phyloP scores from a whole-genome alignment of 306 rosid genomes.

The Gynostemma pentaphyllum region DNA sequence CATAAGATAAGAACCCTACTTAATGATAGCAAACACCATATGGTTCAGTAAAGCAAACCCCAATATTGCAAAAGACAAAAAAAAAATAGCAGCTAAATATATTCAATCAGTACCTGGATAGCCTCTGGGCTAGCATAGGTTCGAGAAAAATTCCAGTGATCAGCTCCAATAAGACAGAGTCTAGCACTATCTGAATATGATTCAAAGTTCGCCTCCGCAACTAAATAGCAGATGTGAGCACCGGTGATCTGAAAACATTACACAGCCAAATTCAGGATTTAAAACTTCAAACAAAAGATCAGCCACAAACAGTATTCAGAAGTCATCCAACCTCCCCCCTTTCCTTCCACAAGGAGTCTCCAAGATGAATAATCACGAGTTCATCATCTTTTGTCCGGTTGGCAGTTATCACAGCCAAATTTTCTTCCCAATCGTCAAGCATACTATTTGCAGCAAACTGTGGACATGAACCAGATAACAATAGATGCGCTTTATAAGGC shows the following conservation, averaged over 20 bases:
- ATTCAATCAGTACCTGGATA: slow-evolving; percentile 57
- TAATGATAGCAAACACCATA: background rate
- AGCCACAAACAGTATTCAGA: slow-evolving; percentile 6
- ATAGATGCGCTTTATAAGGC: slow-evolving; percentile 11
- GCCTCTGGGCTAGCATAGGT: slow-evolving; percentile 91
- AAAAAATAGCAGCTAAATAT: slow-evolving; percentile 7
- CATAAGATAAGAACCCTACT: background rate
- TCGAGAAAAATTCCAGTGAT: slow-evolving; percentile 89
- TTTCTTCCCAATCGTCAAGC: slow-evolving; percentile 93
- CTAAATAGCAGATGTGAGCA: slow-evolving; percentile 91
- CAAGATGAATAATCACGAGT: slow-evolving; percentile 77
- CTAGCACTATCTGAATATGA: slow-evolving; percentile 74
- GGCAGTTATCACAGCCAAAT: slow-evolving; percentile 83
- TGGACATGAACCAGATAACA: slow-evolving; percentile 14
- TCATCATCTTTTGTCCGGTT: slow-evolving; percentile 93
- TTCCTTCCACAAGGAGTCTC: slow-evolving; percentile 92
- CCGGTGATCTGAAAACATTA: slow-evolving; percentile 57
- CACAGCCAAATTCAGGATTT: slow-evolving; percentile 18
- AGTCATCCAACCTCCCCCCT: slow-evolving; percentile 55
- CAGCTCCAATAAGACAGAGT: slow-evolving; percentile 85
- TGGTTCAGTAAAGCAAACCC: background rate
- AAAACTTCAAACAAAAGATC: background rate
- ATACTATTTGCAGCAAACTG: slow-evolving; percentile 53
- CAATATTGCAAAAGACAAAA: slow-evolving; percentile 5
- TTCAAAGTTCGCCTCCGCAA: slow-evolving; percentile 90